phyloP scores from a whole-genome alignment of 768 basidiomycete species.

The Mycena galericulata region DNA sequence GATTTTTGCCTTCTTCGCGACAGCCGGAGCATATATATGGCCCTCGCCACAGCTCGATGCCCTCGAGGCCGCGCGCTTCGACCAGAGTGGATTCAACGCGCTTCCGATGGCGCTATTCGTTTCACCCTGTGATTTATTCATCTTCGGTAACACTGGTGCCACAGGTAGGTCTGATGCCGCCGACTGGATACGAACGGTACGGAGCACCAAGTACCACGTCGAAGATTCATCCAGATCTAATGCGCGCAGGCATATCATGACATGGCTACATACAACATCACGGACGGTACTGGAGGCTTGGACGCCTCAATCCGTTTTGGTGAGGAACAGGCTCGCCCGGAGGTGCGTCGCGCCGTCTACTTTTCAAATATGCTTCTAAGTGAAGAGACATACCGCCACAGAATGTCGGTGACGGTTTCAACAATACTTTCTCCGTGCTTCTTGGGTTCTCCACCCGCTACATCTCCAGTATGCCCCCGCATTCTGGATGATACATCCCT shows the following conservation, averaged over 20 bases:
- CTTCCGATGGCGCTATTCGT: not conserved
- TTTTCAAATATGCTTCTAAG: too few species aligned
- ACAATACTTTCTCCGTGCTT: not conserved
- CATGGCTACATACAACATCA: constrained; percentile 39
- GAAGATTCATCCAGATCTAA: too few species aligned
- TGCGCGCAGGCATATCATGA: constrained; percentile 40
- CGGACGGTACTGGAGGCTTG: constrained; percentile 40
- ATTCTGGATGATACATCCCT: too few species aligned
- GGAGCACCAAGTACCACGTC: not conserved
- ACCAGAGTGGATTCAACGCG: not conserved
- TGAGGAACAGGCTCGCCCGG: constrained; percentile 25
- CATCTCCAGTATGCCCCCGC: not conserved
- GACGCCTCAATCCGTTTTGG: constrained; percentile 43
- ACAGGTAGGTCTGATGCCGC: constrained; percentile 9
- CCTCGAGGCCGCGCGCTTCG: constrained; percentile 10
- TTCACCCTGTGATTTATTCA: not conserved
- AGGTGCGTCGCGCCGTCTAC: too few species aligned
- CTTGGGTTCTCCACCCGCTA: not conserved
- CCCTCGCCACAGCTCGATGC: constrained; percentile 18
- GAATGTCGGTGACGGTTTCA: not conserved
- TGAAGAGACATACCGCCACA: not conserved
- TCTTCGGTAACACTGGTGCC: not conserved
- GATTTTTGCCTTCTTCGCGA: too few species aligned
- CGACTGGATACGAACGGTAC: constrained; percentile 24
- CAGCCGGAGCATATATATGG: constrained; percentile 2